Percentiles rank a stretch among this genome's conserved stretches.
phyloP scores from a whole-genome alignment of 2,329 filamentous ascomycete genomes.

The Botryosphaeria dothidea region DNA sequence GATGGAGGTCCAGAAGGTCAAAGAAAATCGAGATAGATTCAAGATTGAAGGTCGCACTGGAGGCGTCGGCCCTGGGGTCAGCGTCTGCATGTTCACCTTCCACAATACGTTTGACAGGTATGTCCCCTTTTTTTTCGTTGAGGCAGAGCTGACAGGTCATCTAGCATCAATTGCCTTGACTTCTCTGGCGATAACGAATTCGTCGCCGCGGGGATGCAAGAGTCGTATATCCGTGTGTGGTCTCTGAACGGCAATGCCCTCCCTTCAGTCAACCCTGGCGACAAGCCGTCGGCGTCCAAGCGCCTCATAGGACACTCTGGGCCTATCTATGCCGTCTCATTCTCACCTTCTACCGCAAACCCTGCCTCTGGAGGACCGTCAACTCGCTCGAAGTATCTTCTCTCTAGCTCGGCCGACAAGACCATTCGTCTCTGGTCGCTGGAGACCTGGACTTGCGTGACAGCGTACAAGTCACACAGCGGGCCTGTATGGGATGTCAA shows the following conservation, averaged over 20 bases:
- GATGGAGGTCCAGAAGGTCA: slow-evolving; percentile 91
- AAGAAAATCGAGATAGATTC: slow-evolving; percentile 90
- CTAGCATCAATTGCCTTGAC: slow-evolving; percentile 81
- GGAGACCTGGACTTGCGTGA: slow-evolving; percentile 87
- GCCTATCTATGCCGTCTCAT: slow-evolving; percentile 85
- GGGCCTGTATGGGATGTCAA: slow-evolving; percentile 84
- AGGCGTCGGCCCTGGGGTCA: slow-evolving; percentile 79
- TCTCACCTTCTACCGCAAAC: slow-evolving; percentile 69
- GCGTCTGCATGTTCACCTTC: slow-evolving; percentile 96
- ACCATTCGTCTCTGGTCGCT: slow-evolving; percentile 91
- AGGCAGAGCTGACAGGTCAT: slow-evolving; percentile 22
- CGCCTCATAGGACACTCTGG: slow-evolving; percentile 84
- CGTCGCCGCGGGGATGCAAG: slow-evolving; percentile 84
- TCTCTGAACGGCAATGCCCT: slow-evolving; percentile 83
- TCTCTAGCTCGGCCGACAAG: slow-evolving; percentile 85
- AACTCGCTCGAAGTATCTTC: slow-evolving; percentile 70
- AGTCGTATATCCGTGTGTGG: slow-evolving; percentile 97
- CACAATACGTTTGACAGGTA: slow-evolving; percentile 93
- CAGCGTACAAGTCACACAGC: slow-evolving; percentile 91
- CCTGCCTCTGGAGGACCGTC: slow-evolving; percentile 51
- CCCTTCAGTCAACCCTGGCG: slow-evolving; percentile 33
- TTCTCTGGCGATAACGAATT: slow-evolving; percentile 90
- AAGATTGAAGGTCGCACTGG: slow-evolving; percentile 82
- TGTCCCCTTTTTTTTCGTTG: slow-evolving; percentile 31
- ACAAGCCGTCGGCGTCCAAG: slow-evolving; percentile 64